Conservation (phyloP, 2,329 filamentous ascomycete species). For the Dryadomyces sulphureus region DNA sequence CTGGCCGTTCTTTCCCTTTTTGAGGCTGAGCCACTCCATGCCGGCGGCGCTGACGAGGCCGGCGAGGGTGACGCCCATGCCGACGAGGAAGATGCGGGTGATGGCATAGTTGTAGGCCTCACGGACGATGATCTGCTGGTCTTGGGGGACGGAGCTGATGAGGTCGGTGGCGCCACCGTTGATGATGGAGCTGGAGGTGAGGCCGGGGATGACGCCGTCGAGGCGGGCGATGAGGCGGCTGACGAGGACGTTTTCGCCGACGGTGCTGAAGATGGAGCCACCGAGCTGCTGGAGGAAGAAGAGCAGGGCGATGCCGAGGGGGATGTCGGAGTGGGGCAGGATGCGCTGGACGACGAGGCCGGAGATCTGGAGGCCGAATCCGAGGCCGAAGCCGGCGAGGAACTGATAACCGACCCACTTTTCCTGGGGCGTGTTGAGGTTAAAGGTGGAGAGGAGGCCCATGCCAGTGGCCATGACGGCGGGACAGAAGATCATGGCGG, state of each 20-base stretch:
- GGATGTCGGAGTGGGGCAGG: conserved; percentile 34
- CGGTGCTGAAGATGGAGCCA: conserved; percentile 35
- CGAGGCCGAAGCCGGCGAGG: conserved; percentile 42
- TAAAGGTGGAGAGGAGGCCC: conserved; percentile 43
- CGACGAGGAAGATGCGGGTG: conserved; percentile 47
- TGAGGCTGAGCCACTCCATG: conserved; percentile 56
- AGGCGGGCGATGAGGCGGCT: conserved; percentile 23
- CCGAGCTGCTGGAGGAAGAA: conserved; percentile 46
- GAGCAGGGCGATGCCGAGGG: conserved; percentile 38
- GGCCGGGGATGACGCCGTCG: conserved; percentile 22
- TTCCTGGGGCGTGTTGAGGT: conserved; percentile 25
- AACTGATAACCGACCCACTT: conserved; percentile 48
- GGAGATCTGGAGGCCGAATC: conserved; percentile 42
- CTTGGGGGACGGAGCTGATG: conserved; percentile 30
- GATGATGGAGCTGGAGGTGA: conserved; percentile 28
- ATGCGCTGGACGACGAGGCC: conserved; percentile 42
- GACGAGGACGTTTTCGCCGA: conserved; percentile 30
- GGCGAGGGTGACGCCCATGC: conserved; percentile 37
- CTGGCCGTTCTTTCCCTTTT: conserved; percentile 23
- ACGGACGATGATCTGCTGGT: conserved; percentile 38
- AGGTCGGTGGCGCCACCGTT: conserved; percentile 45
- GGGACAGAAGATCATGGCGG: conserved; percentile 36
- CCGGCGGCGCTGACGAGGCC: conserved; percentile 41
- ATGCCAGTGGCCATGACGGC: conserved; percentile 34
- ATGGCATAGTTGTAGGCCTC: conserved; percentile 51